phyloP scores from a whole-genome alignment of 2,329 filamentous ascomycete genomes.

The Pseudogymnoascus pannorum region DNA sequence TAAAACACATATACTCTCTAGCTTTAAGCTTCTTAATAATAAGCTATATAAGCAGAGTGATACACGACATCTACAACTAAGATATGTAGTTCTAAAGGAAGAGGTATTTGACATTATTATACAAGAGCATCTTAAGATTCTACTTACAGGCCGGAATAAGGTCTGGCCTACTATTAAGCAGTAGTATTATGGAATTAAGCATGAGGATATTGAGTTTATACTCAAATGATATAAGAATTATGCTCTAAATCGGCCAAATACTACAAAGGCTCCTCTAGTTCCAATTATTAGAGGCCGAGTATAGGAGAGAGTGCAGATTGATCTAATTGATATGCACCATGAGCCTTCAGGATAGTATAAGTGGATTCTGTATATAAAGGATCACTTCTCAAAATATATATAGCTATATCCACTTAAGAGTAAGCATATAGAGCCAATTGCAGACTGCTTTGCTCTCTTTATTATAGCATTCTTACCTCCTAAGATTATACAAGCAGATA shows the following conservation, averaged over 20 bases:
- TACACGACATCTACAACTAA: too few species aligned
- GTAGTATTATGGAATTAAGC: not conserved
- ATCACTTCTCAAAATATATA: conserved; percentile 20
- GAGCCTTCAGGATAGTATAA: conserved; percentile 14
- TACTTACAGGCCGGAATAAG: too few species aligned
- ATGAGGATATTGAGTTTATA: not conserved
- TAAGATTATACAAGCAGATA: conserved; percentile 17
- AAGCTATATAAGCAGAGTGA: too few species aligned
- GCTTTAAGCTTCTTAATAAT: too few species aligned
- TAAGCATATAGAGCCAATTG: conserved; percentile 13
- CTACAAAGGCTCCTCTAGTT: not conserved
- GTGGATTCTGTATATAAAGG: conserved; percentile 18
- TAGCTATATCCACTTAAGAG: conserved; percentile 14
- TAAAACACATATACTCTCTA: too few species aligned
- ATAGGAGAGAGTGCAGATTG: conserved; percentile 13
- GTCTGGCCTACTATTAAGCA: not conserved
- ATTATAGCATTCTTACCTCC: conserved; percentile 13
- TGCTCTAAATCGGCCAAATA: not conserved
- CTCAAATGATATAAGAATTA: not conserved
- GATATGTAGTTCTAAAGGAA: too few species aligned
- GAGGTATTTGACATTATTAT: too few species aligned
- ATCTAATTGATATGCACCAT: conserved; percentile 18
- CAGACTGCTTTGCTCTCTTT: conserved; percentile 1
- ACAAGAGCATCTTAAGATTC: too few species aligned
- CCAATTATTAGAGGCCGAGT: conserved; percentile 10